Conservation (phyloP, 192 early-diverging fungal species). For the Rhizoclosmatium globosum region DNA sequence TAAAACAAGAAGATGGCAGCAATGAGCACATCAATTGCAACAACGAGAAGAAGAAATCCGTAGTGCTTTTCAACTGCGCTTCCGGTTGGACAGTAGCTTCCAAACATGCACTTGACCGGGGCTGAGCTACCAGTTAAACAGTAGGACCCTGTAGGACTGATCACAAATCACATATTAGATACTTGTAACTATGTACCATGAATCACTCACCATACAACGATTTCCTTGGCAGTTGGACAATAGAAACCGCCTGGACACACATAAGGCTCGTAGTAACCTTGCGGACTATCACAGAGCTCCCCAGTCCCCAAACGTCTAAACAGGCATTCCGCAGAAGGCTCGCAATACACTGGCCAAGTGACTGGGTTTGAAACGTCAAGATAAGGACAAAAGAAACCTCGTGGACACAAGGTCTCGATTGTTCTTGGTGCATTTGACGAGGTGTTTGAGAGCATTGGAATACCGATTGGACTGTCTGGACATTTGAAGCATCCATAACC, state of each 20-base stretch:
- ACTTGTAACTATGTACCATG: not conserved
- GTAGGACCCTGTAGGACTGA: slow-evolving; percentile 19
- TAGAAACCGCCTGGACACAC: slow-evolving; percentile 47
- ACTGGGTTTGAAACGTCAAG: not conserved
- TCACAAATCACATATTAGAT: not conserved
- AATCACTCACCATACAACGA: slow-evolving; percentile 41
- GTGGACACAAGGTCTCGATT: slow-evolving; percentile 9
- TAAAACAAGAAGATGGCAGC: slow-evolving; percentile 25
- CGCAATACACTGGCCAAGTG: slow-evolving; percentile 35
- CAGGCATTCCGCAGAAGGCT: slow-evolving; percentile 2
- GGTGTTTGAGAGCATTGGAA: slow-evolving; percentile 7
- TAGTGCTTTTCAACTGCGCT: slow-evolving; percentile 22
- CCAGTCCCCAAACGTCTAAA: not conserved
- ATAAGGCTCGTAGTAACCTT: slow-evolving; percentile 48
- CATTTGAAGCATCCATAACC: slow-evolving; percentile 33
- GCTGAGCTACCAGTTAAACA: slow-evolving; percentile 22
- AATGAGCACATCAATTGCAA: slow-evolving; percentile 34
- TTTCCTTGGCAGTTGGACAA: slow-evolving; percentile 41
- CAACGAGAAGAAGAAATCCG: slow-evolving; percentile 19
- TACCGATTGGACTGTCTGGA: slow-evolving; percentile 5
- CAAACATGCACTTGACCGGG: slow-evolving; percentile 34
- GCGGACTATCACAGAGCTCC: slow-evolving; percentile 18
- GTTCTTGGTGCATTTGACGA: not conserved
- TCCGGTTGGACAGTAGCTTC: slow-evolving; percentile 46
- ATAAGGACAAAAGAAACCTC: slow-evolving; percentile 40